Evolutionary conservation across 1,139 yeast species (phyloP), one percentile per base, ranked within the genome.

Genomic region (Hemisphaericaspora xylanilytica): DNA sequence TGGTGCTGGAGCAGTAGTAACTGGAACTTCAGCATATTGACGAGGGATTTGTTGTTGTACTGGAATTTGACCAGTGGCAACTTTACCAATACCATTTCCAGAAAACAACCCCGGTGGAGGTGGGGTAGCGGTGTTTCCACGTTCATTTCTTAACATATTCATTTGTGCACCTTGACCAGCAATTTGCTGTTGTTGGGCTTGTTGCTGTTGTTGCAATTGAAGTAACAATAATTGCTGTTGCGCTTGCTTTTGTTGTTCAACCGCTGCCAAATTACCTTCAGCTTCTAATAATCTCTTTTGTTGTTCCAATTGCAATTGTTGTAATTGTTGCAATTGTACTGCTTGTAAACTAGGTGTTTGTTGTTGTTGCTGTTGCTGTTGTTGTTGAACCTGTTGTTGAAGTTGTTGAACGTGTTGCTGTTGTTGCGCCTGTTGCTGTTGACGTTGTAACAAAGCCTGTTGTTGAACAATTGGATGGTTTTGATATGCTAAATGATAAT

Each of bases 401-500:
- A 43, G 50, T 22, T 37, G 37, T 30, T 35, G 41, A 21, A 26
- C 49, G 43, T 45, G 58, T 42, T 46, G 61, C 42, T 49, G 65
- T 36, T 37, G 60, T 46, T 46, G 67, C 37, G 39, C 63, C 41
- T 41, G 59, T 47, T 52, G 63, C 33, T 50, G 61, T 37, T 55
- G 67, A 34, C 56, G 62, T 41, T 57, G 66, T 33, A 65, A 53
- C 30, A 67, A 59, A 3, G 66, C 54, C 45, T 61, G 70, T 46
- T 67, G 73, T 51, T 70, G 75, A 35, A 60, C 54, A 43, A 65
- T 63, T 36, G 72, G 74, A 47, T 70, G 77, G 51, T 70, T 70
- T 47, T 65, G 71, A 50, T 70, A 71, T 11, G 76, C 73, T 51
- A 71, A 65, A 48, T 71, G 75, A 46, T 71, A 71, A 46, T 70